phyloP scores from a whole-genome alignment of 495 filamentous ascomycete species.

The Copromyces sp. region DNA sequence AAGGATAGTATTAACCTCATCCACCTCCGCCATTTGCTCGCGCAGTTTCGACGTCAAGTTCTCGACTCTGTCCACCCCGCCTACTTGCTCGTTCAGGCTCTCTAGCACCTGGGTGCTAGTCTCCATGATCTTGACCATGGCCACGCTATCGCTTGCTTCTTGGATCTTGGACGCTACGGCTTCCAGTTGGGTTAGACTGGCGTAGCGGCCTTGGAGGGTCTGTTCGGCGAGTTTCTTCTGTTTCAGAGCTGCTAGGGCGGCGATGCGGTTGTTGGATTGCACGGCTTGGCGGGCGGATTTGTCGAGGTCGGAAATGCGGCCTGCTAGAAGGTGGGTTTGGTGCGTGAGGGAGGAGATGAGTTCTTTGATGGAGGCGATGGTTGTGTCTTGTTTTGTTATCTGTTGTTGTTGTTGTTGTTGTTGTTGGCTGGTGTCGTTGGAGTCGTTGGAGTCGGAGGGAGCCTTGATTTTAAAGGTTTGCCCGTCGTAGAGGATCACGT shows the following conservation, averaged over 20 bases:
- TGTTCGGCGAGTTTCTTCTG: constrained; percentile 72
- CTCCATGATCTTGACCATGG: constrained; percentile 72
- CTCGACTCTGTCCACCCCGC: constrained; percentile 67
- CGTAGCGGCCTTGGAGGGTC: constrained; percentile 55
- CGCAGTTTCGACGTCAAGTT: constrained; percentile 61
- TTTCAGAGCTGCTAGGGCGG: constrained; percentile 66
- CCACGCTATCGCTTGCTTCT: constrained; percentile 73
- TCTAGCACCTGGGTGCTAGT: constrained; percentile 59
- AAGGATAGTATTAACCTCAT: constrained; percentile 71
- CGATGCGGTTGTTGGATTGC: constrained; percentile 51
- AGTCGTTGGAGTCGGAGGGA: constrained; percentile 31
- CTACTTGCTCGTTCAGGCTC: constrained; percentile 63
- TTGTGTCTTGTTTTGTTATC: constrained; percentile 65
- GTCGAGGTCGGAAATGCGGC: constrained; percentile 48
- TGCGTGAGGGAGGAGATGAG: constrained; percentile 51
- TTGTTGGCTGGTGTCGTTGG: constrained; percentile 6
- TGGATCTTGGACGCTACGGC: constrained; percentile 71
- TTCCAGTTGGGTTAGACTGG: constrained; percentile 70
- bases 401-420: neutral
- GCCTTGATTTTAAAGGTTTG: constrained; percentile 65
- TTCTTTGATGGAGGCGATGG: constrained; percentile 67
- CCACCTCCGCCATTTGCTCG: constrained; percentile 71
- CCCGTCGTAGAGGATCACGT: constrained; percentile 52
- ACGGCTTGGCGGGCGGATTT: constrained; percentile 59
- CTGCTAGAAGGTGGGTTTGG: constrained; percentile 42